These are phyloP conservation scores for Pythium periplocum DNA, from an alignment of 352 stramenopile species.

Conservation along the genomic window DNA sequence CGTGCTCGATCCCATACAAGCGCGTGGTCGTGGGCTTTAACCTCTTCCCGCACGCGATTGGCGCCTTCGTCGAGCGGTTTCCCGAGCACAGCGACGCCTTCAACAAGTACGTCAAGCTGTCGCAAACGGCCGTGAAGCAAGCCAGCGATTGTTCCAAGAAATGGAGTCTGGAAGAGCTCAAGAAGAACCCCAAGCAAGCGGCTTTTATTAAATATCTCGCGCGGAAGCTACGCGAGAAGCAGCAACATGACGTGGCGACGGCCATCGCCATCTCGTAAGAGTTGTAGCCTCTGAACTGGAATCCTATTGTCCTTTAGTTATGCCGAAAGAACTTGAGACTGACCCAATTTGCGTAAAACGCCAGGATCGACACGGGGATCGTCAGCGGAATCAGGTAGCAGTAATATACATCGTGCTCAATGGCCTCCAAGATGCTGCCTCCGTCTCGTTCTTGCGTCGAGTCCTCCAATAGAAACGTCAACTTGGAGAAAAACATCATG, in stretches of 20 bases:
- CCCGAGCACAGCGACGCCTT: slow-evolving; percentile 65
- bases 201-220: slow-evolving; percentile 60
- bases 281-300: not conserved
- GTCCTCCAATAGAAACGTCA: slow-evolving; percentile 16
- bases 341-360: slow-evolving; percentile 80
- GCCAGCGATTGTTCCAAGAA: slow-evolving; percentile 11
- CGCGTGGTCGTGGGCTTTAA: slow-evolving; percentile 78
- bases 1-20: slow-evolving; percentile 22
- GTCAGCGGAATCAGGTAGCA: slow-evolving; percentile 74
- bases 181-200: slow-evolving; percentile 54
- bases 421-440: slow-evolving; percentile 25
- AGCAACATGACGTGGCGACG: slow-evolving; percentile 7
- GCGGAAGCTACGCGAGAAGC: slow-evolving; percentile 51
- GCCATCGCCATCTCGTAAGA: not conserved
- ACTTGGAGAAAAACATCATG: slow-evolving; percentile 67
- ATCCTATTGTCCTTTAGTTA: slow-evolving; percentile 30
- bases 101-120: slow-evolving; percentile 72
- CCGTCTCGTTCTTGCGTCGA: not conserved
- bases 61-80: slow-evolving; percentile 49
- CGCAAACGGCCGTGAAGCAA: slow-evolving; percentile 46
- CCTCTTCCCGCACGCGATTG: slow-evolving; percentile 61
- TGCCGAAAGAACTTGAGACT: slow-evolving; percentile 86
- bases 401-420: slow-evolving; percentile 74
- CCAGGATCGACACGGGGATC: slow-evolving; percentile 69
- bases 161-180: slow-evolving; percentile 53